phyloP scores from a whole-genome alignment of 208 protist species.

The Leishmania tarentolae region DNA sequence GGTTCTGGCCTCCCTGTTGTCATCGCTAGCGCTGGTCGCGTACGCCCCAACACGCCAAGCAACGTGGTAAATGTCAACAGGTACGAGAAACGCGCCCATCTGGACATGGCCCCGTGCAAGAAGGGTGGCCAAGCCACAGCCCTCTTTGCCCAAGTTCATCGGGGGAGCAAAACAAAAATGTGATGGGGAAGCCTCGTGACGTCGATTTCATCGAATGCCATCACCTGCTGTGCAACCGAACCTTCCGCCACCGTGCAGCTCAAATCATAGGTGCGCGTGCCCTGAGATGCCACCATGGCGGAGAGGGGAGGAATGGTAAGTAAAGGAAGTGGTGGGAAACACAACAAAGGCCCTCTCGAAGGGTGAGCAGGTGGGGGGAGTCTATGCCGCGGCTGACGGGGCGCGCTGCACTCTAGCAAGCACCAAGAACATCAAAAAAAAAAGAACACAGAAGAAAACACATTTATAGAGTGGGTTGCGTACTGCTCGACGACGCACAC shows the following conservation, averaged over 20 bases:
- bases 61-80: background rate
- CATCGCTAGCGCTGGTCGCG: background rate
- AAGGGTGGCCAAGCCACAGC: background rate
- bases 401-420: background rate
- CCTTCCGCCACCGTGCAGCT: too few species aligned
- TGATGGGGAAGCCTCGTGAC: background rate
- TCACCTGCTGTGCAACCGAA: background rate
- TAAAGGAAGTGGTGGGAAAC: background rate
- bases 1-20: background rate
- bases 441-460: background rate
- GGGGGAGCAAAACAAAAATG: background rate
- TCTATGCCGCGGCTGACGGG: background rate
- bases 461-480: background rate
- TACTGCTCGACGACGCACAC: background rate
- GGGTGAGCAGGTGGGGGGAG: background rate
- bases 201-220: background rate
- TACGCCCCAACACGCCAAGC: background rate
- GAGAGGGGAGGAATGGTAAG: background rate
- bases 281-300: background rate
- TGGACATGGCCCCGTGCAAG: background rate
- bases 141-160: background rate
- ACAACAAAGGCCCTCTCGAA: background rate
- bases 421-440: background rate
- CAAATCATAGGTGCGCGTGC: background rate
- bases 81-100: background rate